Conservation (phyloP, 805 yeast genomes). For the Wickerhamiella qilinensis region DNA sequence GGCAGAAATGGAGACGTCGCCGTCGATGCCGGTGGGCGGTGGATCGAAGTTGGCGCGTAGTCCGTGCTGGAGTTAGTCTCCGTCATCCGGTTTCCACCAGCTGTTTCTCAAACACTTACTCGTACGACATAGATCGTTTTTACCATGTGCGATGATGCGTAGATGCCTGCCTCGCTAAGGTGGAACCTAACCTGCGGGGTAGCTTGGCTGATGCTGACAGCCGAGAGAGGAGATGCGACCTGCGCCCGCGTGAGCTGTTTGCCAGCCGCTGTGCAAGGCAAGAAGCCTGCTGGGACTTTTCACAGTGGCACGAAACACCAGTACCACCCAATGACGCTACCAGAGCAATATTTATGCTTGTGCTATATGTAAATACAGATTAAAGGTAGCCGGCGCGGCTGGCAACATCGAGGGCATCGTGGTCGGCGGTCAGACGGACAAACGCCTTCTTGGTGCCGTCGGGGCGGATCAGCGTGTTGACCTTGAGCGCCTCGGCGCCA, state of each 20-base stretch:
- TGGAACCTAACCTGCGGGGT: neutral
- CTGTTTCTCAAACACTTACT: constrained; percentile 7
- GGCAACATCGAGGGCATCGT: constrained; percentile 99
- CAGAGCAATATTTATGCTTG: no score
- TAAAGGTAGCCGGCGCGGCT: constrained; percentile 99
- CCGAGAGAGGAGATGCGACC: no score
- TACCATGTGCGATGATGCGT: constrained; percentile 11
- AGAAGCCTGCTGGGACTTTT: no score
- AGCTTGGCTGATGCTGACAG: no score
- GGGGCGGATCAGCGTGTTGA: constrained; percentile 96
- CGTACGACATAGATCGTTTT: constrained; percentile 17
- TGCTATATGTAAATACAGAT: constrained; percentile 15
- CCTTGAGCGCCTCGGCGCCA: constrained; percentile 85
- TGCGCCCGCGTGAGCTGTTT: no score
- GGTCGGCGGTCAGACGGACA: constrained; percentile 97
- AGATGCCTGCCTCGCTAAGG: constrained; percentile 9
- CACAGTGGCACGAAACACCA: no score
- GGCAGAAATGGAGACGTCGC: constrained; percentile 76
- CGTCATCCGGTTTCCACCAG: neutral
- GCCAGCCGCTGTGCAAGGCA: no score
- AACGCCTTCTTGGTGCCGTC: constrained; percentile 99
- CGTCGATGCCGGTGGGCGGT: constrained; percentile 77
- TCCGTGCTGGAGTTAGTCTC: constrained; percentile 40
- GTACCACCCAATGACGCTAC: no score
- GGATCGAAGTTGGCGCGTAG: constrained; percentile 54